Evolutionary conservation across 169 alveolate genomes (phyloP), one percentile per base, ranked within the genome.

Genomic region (Cryptosporidium sp.): DNA sequence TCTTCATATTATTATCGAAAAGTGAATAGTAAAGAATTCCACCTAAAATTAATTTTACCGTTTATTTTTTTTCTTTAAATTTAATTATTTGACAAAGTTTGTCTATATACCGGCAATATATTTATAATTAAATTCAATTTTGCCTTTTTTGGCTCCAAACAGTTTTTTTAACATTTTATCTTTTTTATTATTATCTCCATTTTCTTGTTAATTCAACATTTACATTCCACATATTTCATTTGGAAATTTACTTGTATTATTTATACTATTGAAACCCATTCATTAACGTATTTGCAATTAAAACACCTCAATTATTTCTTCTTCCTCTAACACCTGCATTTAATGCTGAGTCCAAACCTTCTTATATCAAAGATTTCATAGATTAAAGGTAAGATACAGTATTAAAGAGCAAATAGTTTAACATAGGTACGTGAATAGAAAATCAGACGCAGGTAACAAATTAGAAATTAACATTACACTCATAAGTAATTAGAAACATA

Each of bases 51-150:
- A 1, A 45, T 55, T 55, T 21, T 55, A 39, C 45, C 8, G 0
- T 39, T 0, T 39, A 39, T 21, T 21, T 50, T 3, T 50, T 50
- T 12, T 55, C 18, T 21, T 55, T 21, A 21, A 55, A n/a, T n/a
- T 55, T 55, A 39, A 39, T 7, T 55, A 55, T 55, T 55, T 21
- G 65, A 55, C 14, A 18, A 1, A 55, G 59, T 18, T 50, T 55
- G 65, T 55, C 65, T 55, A 55, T 23, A 18, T 18, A 55, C 65
- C 65, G 65, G 65, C 65, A 55, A 18, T 55, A 18, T 55, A 16
- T 21, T 21, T 55, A 6, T 55, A 55, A 55, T 55, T 16, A 55
- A 55, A 10, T 45, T 45, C 52, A 45, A 45, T 45, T 45, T 45
- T 45, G 52, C 52, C 52, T 0, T 3, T 55, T 18, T 55, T 16